Base-by-base conservation (phyloP, 2,329 filamentous ascomycete genomes). In the Aspergillus calidoustus region DNA sequence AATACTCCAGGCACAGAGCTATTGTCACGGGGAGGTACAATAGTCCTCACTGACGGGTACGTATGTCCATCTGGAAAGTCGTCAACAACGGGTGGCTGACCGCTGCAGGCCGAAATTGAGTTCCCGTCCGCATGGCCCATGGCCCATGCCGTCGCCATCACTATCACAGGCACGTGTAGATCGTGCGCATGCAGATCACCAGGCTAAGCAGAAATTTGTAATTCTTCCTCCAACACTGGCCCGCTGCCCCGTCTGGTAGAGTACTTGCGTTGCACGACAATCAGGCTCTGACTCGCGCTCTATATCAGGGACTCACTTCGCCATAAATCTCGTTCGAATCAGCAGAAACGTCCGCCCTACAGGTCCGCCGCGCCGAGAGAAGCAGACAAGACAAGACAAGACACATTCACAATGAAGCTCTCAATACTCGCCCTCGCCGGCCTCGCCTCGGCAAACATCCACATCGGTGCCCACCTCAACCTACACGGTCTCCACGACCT, bases 321-420 rank as follows among this genome's bases (percentile, higher is more conserved):
- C 34, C 15, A 15, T 41, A 13, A 41, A 15, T 15, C 11, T 41
- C 15, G 5, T 41, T 41, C 13, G 34, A 41, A 5, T 17, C 11
- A 17, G 34, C 34, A 41, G 6, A 28, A 28, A 17, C 34, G 11
- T 41, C 5, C 11, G 1, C 34, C 13, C 1, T 15, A 41, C 34
- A 13, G 34, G 9, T 15, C 34, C 15, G 34, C 9, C 13, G 34
- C 15, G 11, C 4, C 15, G 34, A 2, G 34, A 13, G 15, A 38
- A 38, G 34, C 34, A 9, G 34, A 28, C 25, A 28, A 28, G 25
- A 28, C 25, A 28, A 28, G 34, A 38, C 9, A 15, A 17, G 8
- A 41, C 34, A 41, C 34, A 17, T 2, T 41, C 53, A 47, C 7
- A 34, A 55, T 55, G 53, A 55, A 55, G 53, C 53, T 55, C 43